Percentiles rank a stretch among this genome's conserved stretches.
These are phyloP conservation scores for Hymenoscyphus occultus DNA, from an alignment of 2,329 filamentous ascomycete genomes.

Conservation along the genomic window DNA sequence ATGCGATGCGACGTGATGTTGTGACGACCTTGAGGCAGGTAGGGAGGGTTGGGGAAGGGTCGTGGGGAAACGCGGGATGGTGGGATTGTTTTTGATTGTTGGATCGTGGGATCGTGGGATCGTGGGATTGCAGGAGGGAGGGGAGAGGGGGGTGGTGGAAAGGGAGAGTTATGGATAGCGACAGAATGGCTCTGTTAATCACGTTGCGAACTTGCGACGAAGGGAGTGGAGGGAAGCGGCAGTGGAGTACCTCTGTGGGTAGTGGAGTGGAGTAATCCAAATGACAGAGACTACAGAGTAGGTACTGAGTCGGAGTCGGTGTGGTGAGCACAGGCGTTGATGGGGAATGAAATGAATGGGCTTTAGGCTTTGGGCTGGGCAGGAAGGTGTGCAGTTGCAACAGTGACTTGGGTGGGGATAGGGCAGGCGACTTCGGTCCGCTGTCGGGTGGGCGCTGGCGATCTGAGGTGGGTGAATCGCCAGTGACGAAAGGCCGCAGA, in stretches of 20 bases:
- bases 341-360: not conserved
- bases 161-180: not conserved
- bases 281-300: too few species aligned
- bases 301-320: not conserved
- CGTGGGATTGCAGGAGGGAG: not conserved
- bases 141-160: not conserved
- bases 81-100: not conserved
- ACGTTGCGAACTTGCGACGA: not conserved
- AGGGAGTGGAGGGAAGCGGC: not conserved
- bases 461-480: too few species aligned
- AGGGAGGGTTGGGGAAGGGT: not conserved
- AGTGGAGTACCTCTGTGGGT: not conserved
- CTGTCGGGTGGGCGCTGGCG: not conserved
- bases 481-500: too few species aligned
- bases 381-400: not conserved
- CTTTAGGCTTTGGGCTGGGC: not conserved
- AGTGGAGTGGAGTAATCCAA: too few species aligned
- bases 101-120: not conserved
- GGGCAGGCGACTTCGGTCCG: not conserved
- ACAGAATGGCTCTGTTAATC: not conserved
- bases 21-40: too few species aligned
- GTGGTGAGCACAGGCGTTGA: not conserved
- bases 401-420: not conserved
- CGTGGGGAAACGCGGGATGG: not conserved
- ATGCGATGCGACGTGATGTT: not conserved